Evolutionary conservation across 2,329 filamentous ascomycete genomes (phyloP), one percentile per base, ranked within the genome.

Genomic region (Calonectria multiphialidica): DNA sequence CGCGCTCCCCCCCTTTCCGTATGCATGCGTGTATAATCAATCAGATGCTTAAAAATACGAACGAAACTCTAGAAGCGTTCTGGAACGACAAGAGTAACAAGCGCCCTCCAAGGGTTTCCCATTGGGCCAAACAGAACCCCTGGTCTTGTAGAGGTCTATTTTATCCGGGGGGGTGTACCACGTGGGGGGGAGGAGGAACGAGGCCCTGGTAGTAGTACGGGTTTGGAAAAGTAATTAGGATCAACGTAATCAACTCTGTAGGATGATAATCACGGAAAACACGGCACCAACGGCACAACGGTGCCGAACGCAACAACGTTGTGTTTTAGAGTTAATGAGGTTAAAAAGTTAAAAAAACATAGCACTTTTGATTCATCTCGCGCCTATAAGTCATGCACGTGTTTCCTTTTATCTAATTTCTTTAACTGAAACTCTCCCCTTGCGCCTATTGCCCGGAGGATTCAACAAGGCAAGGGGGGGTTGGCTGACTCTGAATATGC

Each of bases 241-340:
- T 59, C 53, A 59, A 59, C 53, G 30, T 59, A 59, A 40, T 16
- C 21, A 40, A 18, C 30, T 8, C 23, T 28, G 53, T 21, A 25
- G 53, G 35, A 59, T 59, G 53, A 25, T 23, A 25, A 28, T 59
- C 33, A 40, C 53, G 53, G 53, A 33, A 59, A 59, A 25, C 13
- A 23, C 35, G 53, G 53, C 53, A 59, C 23, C 33, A 40, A 59
- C 53, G 53, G 53, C 53, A 59, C 16, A 59, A 59, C 53, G 53
- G 35, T 59, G 53, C 53, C 35, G 53, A 59, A 10, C 25, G 23
- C 33, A 28, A 59, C 53, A 25, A 25, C 35, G n/a, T 59, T 35
- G 10, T 16, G 53, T 37, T 40, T 59, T 59, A 59, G 53, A 40
- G 53, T 59, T 59, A 40, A 40, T 59, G 18, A 59, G 15, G 21